These are phyloP conservation scores for Xylaria nigripes DNA, from an alignment of 495 filamentous ascomycete species.

Conservation along the genomic window DNA sequence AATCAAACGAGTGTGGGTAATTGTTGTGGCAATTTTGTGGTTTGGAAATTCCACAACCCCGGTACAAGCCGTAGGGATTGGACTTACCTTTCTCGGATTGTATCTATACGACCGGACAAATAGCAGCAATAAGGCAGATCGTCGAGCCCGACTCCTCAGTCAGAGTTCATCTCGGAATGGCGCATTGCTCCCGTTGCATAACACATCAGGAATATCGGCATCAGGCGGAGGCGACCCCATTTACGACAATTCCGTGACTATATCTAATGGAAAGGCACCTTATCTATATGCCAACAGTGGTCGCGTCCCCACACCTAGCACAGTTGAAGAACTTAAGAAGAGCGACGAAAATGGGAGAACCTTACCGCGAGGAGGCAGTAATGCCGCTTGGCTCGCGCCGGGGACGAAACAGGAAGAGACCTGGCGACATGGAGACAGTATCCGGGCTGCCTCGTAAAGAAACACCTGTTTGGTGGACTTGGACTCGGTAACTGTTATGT, in stretches of 20 bases:
- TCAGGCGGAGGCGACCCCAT: slow-evolving; percentile 17
- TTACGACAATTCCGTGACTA: slow-evolving; percentile 28
- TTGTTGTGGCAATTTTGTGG: slow-evolving; percentile 90
- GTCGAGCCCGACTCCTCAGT: slow-evolving; percentile 47
- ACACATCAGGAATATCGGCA: slow-evolving; percentile 16
- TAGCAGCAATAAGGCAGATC: slow-evolving; percentile 76
- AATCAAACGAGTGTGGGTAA: slow-evolving; percentile 96
- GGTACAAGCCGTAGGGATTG: slow-evolving; percentile 77
- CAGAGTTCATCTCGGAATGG: slow-evolving; percentile 33
- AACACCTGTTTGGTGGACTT: not conserved
- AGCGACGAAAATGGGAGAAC: slow-evolving; percentile 47
- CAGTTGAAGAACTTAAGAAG: slow-evolving; percentile 49
- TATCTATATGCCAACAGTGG: slow-evolving; percentile 33
- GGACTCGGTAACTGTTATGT: slow-evolving; percentile 1
- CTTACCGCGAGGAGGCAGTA: slow-evolving; percentile 49
- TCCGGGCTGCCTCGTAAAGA: slow-evolving; percentile 12
- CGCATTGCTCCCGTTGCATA: slow-evolving; percentile 63
- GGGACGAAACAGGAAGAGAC: slow-evolving; percentile 77
- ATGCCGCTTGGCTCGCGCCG: slow-evolving; percentile 56
- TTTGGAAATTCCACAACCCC: slow-evolving; percentile 81
- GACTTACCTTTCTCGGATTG: slow-evolving; percentile 80
- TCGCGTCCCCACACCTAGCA: slow-evolving; percentile 25
- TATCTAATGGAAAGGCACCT: slow-evolving; percentile 17
- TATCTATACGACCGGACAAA: slow-evolving; percentile 94
- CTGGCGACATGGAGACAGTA: slow-evolving; percentile 55